These are phyloP conservation scores for Nannochloropsis salina DNA, from an alignment of 108 stramenopile species.

Conservation along the genomic window DNA sequence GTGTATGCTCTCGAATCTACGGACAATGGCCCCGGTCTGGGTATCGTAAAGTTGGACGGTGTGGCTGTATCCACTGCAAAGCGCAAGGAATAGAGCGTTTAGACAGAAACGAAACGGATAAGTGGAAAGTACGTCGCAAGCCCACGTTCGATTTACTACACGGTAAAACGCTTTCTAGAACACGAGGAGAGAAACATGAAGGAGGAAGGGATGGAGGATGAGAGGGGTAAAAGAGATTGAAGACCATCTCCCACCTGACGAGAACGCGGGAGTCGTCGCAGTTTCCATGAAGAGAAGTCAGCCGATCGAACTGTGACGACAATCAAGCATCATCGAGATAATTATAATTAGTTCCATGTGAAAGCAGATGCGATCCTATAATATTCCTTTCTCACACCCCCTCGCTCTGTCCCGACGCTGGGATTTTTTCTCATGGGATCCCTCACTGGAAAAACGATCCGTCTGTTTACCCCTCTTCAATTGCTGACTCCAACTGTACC, in stretches of 20 bases:
- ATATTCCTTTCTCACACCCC: neutral
- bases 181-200: neutral
- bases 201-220: neutral
- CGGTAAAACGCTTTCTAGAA: neutral
- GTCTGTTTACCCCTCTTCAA: neutral
- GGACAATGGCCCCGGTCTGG: conserved; percentile 26
- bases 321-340: no score
- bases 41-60: conserved; percentile 39
- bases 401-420: neutral
- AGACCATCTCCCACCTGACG: conserved; percentile 25
- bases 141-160: neutral
- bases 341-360: no score
- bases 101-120: conserved; percentile 37
- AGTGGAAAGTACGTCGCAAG: conserved; percentile 26
- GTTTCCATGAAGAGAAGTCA: neutral
- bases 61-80: conserved; percentile 42
- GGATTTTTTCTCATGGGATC: neutral
- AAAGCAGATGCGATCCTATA: no score
- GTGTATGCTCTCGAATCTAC: conserved; percentile 33
- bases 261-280: neutral
- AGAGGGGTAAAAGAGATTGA: neutral
- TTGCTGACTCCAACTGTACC: neutral
- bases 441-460: neutral
- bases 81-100: conserved; percentile 39
- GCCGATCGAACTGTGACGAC: neutral